These are phyloP conservation scores for Naumovozyma baii DNA, from an alignment of 805 yeast genomes.

Conservation along the genomic window DNA sequence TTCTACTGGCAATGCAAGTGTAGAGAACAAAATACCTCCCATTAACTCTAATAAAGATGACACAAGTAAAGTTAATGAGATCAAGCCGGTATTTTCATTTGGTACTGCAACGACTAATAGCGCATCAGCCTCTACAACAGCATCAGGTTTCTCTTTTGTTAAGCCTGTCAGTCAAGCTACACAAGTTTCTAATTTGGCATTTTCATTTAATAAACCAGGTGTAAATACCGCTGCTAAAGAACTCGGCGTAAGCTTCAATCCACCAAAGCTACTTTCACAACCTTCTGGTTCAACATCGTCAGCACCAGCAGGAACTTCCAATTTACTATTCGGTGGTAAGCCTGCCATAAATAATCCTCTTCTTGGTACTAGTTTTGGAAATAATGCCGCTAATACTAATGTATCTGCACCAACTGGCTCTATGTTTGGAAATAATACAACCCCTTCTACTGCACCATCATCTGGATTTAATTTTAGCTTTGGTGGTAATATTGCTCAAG, in stretches of 20 bases:
- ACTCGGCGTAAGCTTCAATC: constrained; percentile 4
- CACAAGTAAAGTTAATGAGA: neutral
- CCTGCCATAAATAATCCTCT: neutral
- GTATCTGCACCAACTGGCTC: neutral
- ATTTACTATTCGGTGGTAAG: neutral
- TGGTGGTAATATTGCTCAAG: neutral
- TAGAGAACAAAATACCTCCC: too few relatives aligned
- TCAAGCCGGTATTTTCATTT: constrained; percentile 9
- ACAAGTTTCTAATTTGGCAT: neutral
- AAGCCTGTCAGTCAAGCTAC: constrained; percentile 1
- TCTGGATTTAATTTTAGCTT: neutral
- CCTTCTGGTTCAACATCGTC: constrained; percentile 5
- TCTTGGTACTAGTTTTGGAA: constrained; percentile 5
- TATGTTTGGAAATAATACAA: constrained; percentile 1
- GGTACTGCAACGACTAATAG: constrained; percentile 1
- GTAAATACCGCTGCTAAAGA: constrained; percentile 1
- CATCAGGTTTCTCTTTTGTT: neutral
- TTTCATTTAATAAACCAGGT: constrained; percentile 2
- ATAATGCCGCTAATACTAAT: constrained; percentile 1
- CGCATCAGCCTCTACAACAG: neutral
- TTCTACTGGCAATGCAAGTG: constrained; percentile 1
- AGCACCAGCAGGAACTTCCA: constrained; percentile 1
- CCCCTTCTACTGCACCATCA: neutral
- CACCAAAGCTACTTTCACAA: constrained; percentile 1
- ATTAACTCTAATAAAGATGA: too few relatives aligned